Conservation (phyloP, 768 basidiomycete genomes). For the Wakefieldia striispora region DNA sequence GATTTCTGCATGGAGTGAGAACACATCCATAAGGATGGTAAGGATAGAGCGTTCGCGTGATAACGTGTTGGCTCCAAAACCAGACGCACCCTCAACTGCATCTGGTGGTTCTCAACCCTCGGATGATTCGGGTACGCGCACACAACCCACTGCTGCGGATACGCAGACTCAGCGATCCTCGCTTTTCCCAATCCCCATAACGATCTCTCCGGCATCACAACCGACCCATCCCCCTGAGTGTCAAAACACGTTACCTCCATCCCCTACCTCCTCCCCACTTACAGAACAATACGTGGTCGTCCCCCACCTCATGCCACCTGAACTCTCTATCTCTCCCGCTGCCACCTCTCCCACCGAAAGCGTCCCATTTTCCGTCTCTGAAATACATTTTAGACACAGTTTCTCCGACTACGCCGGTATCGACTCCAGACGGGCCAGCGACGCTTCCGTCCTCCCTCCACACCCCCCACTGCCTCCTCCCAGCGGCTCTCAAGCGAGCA, state of each 20-base stretch:
- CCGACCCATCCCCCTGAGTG: no score
- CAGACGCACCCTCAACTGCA: slow-evolving; percentile 33
- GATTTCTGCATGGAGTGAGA: slow-evolving; percentile 15
- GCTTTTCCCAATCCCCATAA: slow-evolving; percentile 45
- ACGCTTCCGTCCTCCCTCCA: slow-evolving; percentile 38
- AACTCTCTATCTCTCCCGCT: slow-evolving; percentile 25
- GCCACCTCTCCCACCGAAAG: slow-evolving; percentile 55
- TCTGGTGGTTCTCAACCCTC: slow-evolving; percentile 31
- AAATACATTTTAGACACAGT: slow-evolving; percentile 48
- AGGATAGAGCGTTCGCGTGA: slow-evolving; percentile 20
- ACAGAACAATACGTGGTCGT: slow-evolving; percentile 29
- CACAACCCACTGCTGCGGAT: slow-evolving; percentile 20
- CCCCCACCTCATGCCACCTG: slow-evolving; percentile 22
- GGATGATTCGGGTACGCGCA: slow-evolving; percentile 17
- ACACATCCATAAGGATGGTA: slow-evolving; percentile 16
- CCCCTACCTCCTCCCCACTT: slow-evolving; percentile 9
- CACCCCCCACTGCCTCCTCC: slow-evolving; percentile 40
- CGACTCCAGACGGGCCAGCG: slow-evolving; percentile 34
- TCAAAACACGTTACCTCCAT: slow-evolving; percentile 16
- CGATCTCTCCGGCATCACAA: no score
- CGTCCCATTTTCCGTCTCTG: slow-evolving; percentile 53
- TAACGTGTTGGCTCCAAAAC: slow-evolving; percentile 16
- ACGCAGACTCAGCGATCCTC: slow-evolving; percentile 25
- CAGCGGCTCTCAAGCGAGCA: slow-evolving; percentile 18
- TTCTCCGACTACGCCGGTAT: slow-evolving; percentile 29